phyloP scores from a whole-genome alignment of 345 rosid species.

The Pugionium dolabratum region DNA sequence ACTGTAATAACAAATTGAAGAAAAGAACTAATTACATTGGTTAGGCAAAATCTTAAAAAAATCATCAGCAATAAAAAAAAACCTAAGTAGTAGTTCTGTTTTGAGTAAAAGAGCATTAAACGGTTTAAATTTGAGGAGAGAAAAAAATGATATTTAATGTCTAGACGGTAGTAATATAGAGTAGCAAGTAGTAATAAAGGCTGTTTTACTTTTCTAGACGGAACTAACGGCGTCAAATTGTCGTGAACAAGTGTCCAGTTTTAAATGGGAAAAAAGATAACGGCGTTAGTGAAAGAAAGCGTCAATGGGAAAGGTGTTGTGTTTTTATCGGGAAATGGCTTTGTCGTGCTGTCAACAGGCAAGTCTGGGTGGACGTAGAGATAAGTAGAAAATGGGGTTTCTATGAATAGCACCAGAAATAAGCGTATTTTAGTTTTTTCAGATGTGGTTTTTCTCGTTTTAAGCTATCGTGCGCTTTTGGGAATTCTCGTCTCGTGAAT shows the following conservation, averaged over 20 bases:
- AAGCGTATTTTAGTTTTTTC: slow-evolving; percentile 24
- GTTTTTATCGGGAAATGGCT: slow-evolving; percentile 63
- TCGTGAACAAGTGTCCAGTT: slow-evolving; percentile 18
- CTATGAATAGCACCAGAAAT: slow-evolving; percentile 32
- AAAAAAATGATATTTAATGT: slow-evolving; percentile 7
- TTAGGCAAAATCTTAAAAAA: too few relatives aligned
- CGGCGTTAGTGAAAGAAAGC: slow-evolving; percentile 50
- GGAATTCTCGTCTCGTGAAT: slow-evolving; percentile 31
- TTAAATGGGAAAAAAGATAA: slow-evolving; percentile 41
- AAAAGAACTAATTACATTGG: not conserved
- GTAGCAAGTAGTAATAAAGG: slow-evolving; percentile 44
- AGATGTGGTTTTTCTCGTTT: too few relatives aligned
- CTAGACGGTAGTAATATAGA: slow-evolving; percentile 6
- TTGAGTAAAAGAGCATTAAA: not conserved
- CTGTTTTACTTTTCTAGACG: slow-evolving; percentile 34
- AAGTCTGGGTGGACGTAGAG: slow-evolving; percentile 52
- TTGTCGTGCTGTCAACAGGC: slow-evolving; percentile 83
- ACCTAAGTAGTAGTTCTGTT: not conserved
- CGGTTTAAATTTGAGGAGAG: too few relatives aligned
- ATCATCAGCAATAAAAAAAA: not conserved
- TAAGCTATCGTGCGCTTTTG: slow-evolving; percentile 30
- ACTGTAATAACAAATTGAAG: not conserved
- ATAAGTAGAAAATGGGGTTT: slow-evolving; percentile 5
- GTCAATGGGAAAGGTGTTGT: slow-evolving; percentile 57
- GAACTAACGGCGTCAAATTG: slow-evolving; percentile 49